These are phyloP conservation scores for Albugo laibachii DNA, from an alignment of 352 stramenopile species.

Conservation along the genomic window DNA sequence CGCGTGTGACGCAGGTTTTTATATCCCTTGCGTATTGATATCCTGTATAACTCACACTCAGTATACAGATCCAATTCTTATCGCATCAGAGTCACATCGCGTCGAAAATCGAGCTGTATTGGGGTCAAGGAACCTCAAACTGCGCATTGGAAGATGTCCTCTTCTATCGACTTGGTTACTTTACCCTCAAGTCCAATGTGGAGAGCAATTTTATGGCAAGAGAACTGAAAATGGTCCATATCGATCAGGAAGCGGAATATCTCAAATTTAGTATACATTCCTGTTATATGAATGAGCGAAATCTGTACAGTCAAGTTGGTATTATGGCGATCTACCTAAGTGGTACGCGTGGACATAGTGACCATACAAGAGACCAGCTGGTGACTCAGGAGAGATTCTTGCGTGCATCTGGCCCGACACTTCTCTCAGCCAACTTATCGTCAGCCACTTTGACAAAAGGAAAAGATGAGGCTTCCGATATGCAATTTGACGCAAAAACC, in stretches of 20 bases:
- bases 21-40: neutral
- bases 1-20: constrained; percentile 39
- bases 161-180: constrained; percentile 65
- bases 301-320: constrained; percentile 82
- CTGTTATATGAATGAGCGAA: constrained; percentile 79
- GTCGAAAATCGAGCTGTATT: constrained; percentile 84
- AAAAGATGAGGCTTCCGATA: constrained; percentile 55
- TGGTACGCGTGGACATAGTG: neutral
- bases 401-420: neutral
- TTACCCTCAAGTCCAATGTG: constrained; percentile 66
- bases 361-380: too few relatives aligned
- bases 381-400: neutral
- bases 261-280: constrained; percentile 80
- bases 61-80: constrained; percentile 55
- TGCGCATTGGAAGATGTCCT: constrained; percentile 16
- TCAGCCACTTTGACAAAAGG: neutral
- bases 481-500: constrained; percentile 82
- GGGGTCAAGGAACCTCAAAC: constrained; percentile 21
- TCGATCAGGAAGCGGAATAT: constrained; percentile 64
- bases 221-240: constrained; percentile 86
- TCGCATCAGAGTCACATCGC: constrained; percentile 85
- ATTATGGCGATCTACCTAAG: constrained; percentile 69
- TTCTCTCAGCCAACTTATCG: neutral
- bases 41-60: neutral
- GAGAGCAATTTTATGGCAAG: constrained; percentile 72